These are phyloP conservation scores for Fusarium vanettenii DNA, from an alignment of 2,329 filamentous ascomycete species.

Conservation along the genomic window DNA sequence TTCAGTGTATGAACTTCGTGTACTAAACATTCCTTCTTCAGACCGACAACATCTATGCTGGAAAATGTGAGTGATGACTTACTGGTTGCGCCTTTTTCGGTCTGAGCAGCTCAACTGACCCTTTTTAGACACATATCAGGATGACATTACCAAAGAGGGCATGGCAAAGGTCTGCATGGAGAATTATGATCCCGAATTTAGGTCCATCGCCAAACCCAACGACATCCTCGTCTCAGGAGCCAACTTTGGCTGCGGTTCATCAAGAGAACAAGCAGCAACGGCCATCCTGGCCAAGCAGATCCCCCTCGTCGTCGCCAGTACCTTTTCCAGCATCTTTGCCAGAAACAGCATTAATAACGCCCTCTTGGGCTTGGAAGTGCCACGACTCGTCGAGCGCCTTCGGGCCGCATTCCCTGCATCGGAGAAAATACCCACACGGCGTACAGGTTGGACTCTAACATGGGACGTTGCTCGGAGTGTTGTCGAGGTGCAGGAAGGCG, in stretches of 20 bases:
- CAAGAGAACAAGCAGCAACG: slow-evolving; percentile 81
- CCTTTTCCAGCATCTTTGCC: slow-evolving; percentile 85
- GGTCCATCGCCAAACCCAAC: slow-evolving; percentile 68
- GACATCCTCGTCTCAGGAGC: slow-evolving; percentile 88
- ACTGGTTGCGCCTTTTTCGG: background rate
- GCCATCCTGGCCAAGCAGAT: slow-evolving; percentile 85
- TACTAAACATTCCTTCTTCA: background rate
- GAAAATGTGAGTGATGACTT: slow-evolving; percentile 50
- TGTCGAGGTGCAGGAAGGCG: slow-evolving; percentile 34
- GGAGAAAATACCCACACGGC: slow-evolving; percentile 70
- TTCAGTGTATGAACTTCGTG: background rate
- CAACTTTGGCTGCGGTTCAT: slow-evolving; percentile 76
- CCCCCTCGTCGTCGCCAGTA: slow-evolving; percentile 81
- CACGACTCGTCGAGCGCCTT: slow-evolving; percentile 72
- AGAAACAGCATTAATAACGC: slow-evolving; percentile 85
- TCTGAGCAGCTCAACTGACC: background rate
- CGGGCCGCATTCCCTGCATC: slow-evolving; percentile 51
- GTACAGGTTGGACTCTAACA: slow-evolving; percentile 84
- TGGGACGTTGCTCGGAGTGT: slow-evolving; percentile 73
- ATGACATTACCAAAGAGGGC: slow-evolving; percentile 77
- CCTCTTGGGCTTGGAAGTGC: slow-evolving; percentile 77
- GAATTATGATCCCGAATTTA: slow-evolving; percentile 86
- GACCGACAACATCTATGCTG: background rate
- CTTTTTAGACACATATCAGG: slow-evolving; percentile 79
- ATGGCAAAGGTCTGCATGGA: slow-evolving; percentile 94